Conservation (phyloP, 768 basidiomycete species). For the Chalciporus pseudorubinellus region DNA sequence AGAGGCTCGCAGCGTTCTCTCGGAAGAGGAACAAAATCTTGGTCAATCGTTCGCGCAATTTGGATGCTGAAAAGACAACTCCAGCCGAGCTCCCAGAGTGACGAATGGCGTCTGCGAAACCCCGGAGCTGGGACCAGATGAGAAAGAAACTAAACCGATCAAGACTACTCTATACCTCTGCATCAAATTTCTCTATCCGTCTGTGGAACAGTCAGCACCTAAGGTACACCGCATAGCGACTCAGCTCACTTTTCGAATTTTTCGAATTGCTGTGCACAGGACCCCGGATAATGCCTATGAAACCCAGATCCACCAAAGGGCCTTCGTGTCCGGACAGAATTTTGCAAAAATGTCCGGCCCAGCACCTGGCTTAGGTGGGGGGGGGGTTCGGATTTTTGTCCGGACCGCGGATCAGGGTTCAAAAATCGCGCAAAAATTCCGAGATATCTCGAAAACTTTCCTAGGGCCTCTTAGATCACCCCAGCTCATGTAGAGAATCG, state of each 20-base stretch:
- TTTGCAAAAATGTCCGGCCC: too few relatives aligned
- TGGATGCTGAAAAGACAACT: slow-evolving; percentile 52
- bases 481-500: too few relatives aligned
- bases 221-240: background rate
- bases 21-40: slow-evolving; percentile 51
- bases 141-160: slow-evolving; percentile 5
- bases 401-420: too few relatives aligned
- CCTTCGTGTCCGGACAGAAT: too few relatives aligned
- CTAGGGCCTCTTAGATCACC: too few relatives aligned
- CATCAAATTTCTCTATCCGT: slow-evolving; percentile 47
- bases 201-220: slow-evolving; percentile 26
- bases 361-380: too few relatives aligned
- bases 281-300: too few relatives aligned
- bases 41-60: slow-evolving; percentile 48
- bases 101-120: slow-evolving; percentile 54
- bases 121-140: slow-evolving; percentile 39
- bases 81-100: slow-evolving; percentile 57
- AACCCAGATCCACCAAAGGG: too few relatives aligned
- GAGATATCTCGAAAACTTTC: too few relatives aligned
- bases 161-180: slow-evolving; percentile 41
- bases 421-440: too few relatives aligned
- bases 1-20: slow-evolving; percentile 54
- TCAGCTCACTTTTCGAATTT: slow-evolving; percentile 44
- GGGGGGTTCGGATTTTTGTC: too few relatives aligned
- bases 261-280: too few relatives aligned